Evolutionary conservation across 768 basidiomycete species (phyloP).

Genomic region (Lanmaoa rubissima): DNA sequence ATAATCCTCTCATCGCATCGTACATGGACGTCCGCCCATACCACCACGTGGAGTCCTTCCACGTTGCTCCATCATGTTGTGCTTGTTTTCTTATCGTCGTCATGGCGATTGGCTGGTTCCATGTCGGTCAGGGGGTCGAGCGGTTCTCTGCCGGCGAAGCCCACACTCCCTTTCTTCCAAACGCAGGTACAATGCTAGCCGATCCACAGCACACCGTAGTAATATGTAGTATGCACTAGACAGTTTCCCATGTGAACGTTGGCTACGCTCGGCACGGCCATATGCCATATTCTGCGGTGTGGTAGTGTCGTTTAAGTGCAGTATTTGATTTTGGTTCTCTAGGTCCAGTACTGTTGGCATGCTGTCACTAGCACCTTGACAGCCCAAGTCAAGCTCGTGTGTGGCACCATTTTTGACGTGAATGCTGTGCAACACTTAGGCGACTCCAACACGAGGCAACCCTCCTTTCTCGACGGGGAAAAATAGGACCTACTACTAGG

Average conservation of each 20-base stretch:
- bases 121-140: not conserved
- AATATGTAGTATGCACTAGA: not conserved
- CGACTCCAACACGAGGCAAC: conserved; percentile 14
- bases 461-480: conserved; percentile 14
- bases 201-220: not conserved
- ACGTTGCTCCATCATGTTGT: not conserved
- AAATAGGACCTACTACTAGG: conserved; percentile 1
- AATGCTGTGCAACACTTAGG: not conserved
- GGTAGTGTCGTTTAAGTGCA: not conserved
- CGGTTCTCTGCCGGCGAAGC: not conserved
- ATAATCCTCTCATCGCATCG: not conserved
- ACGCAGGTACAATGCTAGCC: not conserved
- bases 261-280: not conserved
- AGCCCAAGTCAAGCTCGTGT: not conserved
- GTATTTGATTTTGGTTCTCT: not conserved
- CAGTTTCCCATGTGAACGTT: not conserved
- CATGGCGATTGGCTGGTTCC: not conserved
- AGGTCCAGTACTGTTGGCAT: too few relatives aligned
- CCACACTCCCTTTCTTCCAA: not conserved
- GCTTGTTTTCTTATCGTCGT: conserved; percentile 1
- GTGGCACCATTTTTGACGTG: conserved; percentile 1
- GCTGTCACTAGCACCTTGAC: not conserved
- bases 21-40: too few relatives aligned
- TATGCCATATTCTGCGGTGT: not conserved
- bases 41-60: conserved; percentile 5